Evolutionary conservation across 352 stramenopile species (phyloP), one percentile per base, ranked within the genome.

Genomic region (Blastocystis sp.): DNA sequence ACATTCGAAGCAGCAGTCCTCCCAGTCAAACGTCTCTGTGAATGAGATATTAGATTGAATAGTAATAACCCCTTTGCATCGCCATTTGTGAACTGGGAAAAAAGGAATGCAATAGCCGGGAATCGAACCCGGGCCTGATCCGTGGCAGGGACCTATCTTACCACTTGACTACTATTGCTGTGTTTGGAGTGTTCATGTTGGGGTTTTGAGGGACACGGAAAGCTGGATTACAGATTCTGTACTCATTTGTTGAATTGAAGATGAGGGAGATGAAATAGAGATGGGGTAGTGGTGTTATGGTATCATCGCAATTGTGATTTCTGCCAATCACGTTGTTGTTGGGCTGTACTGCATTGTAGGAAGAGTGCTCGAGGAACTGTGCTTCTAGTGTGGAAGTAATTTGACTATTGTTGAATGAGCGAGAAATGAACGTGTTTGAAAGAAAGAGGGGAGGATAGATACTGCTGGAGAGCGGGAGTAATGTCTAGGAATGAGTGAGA

Each of bases 101-200:
- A 56, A 56, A 14, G 14, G 48, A 56, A 56, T 56, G 48, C 48
- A 56, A 56, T 56, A 56, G 48, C 48, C 48, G 48, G 48, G 48
- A 65, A 65, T 38, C 23, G 60, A 23, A 77, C 67, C 67, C 67
- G 67, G 67, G 67, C 67, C 67, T 77, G 67, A 77, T 77, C 67
- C 67, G 67, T 77, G 67, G 67, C 67, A 77, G 67, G 67, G 67
- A 77, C 67, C 67, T 77, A 77, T 77, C 67, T 77, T 77, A 77
- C 67, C 67, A 77, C 67, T 77, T 77, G 67, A 77, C 67, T 77
- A 77, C 67, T 77, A 77, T 77, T 77, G 67, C 67, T 61, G 0
- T 41, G 28, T 56, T 77, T 40, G 5, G 0, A 0, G 10, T 21
- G 0, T 23, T n/a, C 62, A 70, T 7, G 7, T 38, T 43, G 21